Evolutionary conservation across 1,139 yeast genomes (phyloP), one percentile per base, ranked within the genome.

Genomic region (Debaryomyces coudertii): DNA sequence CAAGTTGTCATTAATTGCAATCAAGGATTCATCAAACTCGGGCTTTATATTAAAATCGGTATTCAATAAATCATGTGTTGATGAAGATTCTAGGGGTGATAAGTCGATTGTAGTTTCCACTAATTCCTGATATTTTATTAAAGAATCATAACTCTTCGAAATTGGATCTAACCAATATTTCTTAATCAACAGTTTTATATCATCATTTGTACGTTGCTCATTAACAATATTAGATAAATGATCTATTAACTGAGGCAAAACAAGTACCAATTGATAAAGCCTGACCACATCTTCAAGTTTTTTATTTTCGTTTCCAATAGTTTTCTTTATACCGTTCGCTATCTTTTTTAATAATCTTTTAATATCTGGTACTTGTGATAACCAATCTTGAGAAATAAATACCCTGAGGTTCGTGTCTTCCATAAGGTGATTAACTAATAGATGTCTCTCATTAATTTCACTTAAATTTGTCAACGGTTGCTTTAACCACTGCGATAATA

Each of bases 21-120:
- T 76, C 45, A 93, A 73, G 7, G 85, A 77, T 33, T 87, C 92
- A 59, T 92, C 96, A 59, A 92, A 92, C 55, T 90, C 97, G 1
- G 97, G 90, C 54, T 85, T 87, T 46, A 95, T 89, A 55, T 88
- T 83, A 56, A 87, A 90, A 61, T 92, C 93, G 47, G 87, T 62
- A 48, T 68, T 61, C 29, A 68, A 55, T 25, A 69, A 58, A 33
- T 66, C 68, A 42, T 56, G 57, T 1, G 65, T 62, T 2, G 70
- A 86, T 42, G 77, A 70, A 28, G 76, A 66, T 43, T 87, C 90
- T 47, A 90, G 75, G 1, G 96, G 92, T 24, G 85, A 82, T 39
- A 93, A 71, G 61, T 93, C 99, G 18, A 95, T 85, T 0, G 98
- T 92, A 2, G 96, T 87, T 63, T 93, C 97, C 7, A 93, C 90